A percentile compares a stretch with the other conserved stretches of the same genome.
Evolutionary conservation across 2,329 filamentous ascomycete genomes (phyloP).

Genomic region (Colletotrichum tofieldiae): DNA sequence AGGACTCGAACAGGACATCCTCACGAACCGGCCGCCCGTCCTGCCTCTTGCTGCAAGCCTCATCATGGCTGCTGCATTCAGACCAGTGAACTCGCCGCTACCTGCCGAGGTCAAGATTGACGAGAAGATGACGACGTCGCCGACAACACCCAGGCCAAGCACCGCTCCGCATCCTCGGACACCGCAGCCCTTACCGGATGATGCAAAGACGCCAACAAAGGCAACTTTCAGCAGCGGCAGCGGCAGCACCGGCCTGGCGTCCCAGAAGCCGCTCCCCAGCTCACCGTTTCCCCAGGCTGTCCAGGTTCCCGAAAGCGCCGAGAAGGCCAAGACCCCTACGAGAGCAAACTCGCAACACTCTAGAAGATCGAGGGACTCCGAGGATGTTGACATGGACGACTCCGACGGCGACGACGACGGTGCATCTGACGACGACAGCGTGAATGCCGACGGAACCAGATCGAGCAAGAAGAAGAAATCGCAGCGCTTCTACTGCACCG

Average conservation of each 20-base stretch:
- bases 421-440: constrained; percentile 76
- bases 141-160: constrained; percentile 54
- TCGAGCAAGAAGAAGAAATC: constrained; percentile 96
- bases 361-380: constrained; percentile 72
- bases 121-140: constrained; percentile 56
- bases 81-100: constrained; percentile 63
- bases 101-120: constrained; percentile 52
- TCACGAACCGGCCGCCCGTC: constrained; percentile 13
- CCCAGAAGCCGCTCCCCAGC: constrained; percentile 69
- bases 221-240: constrained; percentile 60
- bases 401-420: constrained; percentile 77
- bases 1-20: constrained; percentile 43
- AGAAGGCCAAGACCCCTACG: constrained; percentile 60
- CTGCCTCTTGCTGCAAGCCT: constrained; percentile 9
- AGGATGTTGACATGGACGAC: constrained; percentile 84
- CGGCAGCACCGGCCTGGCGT: constrained; percentile 54
- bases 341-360: constrained; percentile 74
- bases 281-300: constrained; percentile 67
- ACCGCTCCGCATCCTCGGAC: constrained; percentile 51
- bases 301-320: constrained; percentile 62
- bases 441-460: constrained; percentile 75
- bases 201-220: constrained; percentile 75
- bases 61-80: constrained; percentile 64
- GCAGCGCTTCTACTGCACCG: constrained; percentile 95
- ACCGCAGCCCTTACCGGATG: constrained; percentile 53